phyloP scores from a whole-genome alignment of 1,139 yeast genomes.

The Candida tetrigidarum region DNA sequence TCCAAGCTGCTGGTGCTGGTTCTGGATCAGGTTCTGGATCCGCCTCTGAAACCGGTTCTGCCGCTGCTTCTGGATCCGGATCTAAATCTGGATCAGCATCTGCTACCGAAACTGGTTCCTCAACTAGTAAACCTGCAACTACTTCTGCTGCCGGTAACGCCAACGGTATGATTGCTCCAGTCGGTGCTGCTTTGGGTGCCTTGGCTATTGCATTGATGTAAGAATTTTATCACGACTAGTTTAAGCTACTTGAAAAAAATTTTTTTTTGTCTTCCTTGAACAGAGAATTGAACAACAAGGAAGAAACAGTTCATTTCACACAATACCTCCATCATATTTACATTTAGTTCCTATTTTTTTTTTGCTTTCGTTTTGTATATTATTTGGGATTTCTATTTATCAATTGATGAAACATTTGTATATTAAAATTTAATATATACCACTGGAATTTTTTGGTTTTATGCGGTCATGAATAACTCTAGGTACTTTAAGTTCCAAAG shows the following conservation, averaged over 20 bases:
- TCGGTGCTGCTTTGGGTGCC: constrained; percentile 41
- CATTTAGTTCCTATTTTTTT: neutral
- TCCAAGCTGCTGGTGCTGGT: constrained; percentile 25
- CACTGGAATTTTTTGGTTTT: neutral
- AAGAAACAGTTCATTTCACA: neutral
- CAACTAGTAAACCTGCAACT: constrained; percentile 7
- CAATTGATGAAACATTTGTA: constrained; percentile 3
- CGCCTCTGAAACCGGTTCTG: constrained; percentile 6
- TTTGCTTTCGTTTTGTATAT: neutral
- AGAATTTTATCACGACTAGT: constrained; percentile 1
- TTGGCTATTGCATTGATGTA: constrained; percentile 40
- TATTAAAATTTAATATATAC: constrained; percentile 1
- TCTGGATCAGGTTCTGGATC: constrained; percentile 11
- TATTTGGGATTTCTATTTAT: constrained; percentile 1
- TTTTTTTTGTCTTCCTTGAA: no score
- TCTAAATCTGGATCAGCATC: constrained; percentile 14
- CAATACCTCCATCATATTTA: neutral
- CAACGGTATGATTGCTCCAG: constrained; percentile 28
- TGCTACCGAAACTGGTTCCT: constrained; percentile 13
- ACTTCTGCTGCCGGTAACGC: constrained; percentile 18
- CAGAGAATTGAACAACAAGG: no score
- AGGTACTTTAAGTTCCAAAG: constrained; percentile 48
- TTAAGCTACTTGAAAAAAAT: neutral
- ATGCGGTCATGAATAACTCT: constrained; percentile 38
- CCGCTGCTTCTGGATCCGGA: constrained; percentile 14